Evolutionary conservation across 2,329 filamentous ascomycete genomes (phyloP).

Genomic region (Juglanconis juglandina): DNA sequence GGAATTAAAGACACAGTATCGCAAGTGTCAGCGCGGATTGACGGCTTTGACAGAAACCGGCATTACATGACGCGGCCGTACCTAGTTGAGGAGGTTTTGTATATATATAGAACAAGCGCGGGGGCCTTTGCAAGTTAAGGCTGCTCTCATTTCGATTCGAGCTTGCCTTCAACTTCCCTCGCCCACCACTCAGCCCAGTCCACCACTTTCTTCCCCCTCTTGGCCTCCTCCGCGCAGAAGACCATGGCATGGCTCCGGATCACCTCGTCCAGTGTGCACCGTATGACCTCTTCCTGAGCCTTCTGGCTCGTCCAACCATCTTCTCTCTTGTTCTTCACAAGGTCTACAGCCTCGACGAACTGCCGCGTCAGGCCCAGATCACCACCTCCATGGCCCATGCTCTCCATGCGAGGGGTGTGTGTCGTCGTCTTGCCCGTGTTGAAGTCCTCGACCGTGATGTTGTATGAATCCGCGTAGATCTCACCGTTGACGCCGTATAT

Average conservation of each 20-base stretch:
- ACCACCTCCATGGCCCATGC: conserved; percentile 68
- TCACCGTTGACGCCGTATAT: conserved; percentile 87
- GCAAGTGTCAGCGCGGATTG: too few species aligned
- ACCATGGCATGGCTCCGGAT: conserved; percentile 89
- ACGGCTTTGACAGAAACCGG: too few species aligned
- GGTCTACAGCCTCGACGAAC: conserved; percentile 78
- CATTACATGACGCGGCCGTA: neutral
- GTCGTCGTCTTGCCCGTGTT: conserved; percentile 51
- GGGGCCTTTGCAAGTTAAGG: neutral
- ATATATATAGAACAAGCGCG: neutral
- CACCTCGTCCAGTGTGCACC: conserved; percentile 80
- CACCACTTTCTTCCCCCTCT: conserved; percentile 65
- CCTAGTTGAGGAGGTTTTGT: neutral
- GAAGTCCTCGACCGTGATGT: conserved; percentile 75
- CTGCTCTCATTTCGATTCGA: conserved; percentile 5
- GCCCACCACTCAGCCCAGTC: conserved; percentile 77
- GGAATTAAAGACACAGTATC: too few species aligned
- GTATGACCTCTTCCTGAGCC: conserved; percentile 74
- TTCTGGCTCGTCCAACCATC: conserved; percentile 60
- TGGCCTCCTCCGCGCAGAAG: conserved; percentile 88
- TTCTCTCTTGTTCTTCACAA: conserved; percentile 72
- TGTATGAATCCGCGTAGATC: conserved; percentile 76
- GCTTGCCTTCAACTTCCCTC: conserved; percentile 40
- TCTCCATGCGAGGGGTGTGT: conserved; percentile 58
- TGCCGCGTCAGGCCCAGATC: conserved; percentile 76